A percentile compares a stretch with the other conserved stretches of the same genome.
Evolutionary conservation across 345 rosid species (phyloP).

Genomic region (Hibiscus syriacus): DNA sequence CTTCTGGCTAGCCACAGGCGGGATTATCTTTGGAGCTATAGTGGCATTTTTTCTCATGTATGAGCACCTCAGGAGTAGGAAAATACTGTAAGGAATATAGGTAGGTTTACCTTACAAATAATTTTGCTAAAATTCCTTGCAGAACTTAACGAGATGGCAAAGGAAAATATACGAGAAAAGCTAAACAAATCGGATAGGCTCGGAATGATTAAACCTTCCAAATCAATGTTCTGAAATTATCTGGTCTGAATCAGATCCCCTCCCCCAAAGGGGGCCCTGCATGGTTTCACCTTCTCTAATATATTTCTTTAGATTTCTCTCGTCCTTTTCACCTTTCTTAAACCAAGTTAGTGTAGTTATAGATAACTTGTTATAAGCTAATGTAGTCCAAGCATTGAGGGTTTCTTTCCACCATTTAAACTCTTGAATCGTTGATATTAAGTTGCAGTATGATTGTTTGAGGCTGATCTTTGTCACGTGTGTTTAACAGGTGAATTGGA

Average conservation of each 20-base stretch:
- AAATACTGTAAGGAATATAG: constrained; percentile 39
- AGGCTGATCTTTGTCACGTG: constrained; percentile 2
- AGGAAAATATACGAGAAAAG: neutral
- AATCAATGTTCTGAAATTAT: neutral
- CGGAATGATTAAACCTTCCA: neutral
- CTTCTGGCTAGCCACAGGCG: constrained; percentile 89
- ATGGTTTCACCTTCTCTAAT: too few relatives aligned
- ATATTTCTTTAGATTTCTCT: too few relatives aligned
- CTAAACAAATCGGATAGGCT: neutral
- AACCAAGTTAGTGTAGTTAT: too few relatives aligned
- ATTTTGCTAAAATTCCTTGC: neutral
- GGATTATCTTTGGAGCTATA: constrained; percentile 74
- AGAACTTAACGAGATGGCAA: neutral
- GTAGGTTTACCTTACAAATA: neutral
- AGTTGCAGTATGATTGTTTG: neutral
- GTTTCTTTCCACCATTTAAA: too few relatives aligned
- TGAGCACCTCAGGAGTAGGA: constrained; percentile 63
- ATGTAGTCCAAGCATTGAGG: too few relatives aligned
- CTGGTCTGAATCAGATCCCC: too few relatives aligned
- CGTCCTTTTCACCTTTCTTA: too few relatives aligned
- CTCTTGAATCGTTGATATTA: neutral
- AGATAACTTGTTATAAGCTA: too few relatives aligned
- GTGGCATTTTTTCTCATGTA: constrained; percentile 70
- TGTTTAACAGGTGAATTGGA: constrained; percentile 15
- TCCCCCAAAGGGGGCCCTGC: too few relatives aligned